Base-by-base conservation (phyloP, 2,329 filamentous ascomycete genomes). In the Macrophomina phaseolina region DNA sequence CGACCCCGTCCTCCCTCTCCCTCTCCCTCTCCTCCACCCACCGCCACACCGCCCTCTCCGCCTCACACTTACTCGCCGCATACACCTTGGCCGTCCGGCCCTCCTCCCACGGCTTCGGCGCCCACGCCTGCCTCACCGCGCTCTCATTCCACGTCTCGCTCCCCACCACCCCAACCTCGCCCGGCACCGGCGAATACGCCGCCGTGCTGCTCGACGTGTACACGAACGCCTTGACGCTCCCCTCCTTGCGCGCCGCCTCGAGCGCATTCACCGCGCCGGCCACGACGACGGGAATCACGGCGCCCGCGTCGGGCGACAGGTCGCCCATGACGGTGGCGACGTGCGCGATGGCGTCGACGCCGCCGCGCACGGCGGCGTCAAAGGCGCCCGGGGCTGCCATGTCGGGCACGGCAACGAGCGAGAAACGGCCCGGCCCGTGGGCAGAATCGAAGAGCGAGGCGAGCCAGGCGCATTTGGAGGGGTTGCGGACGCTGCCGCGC, bases 1-100 rank as follows among this genome's bases (percentile, higher is more conserved):
- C 38, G 0, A 82, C 80, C 0, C 65, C 38, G 0, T 81, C 80
- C 14, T 81, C 79, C 9, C 80, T 76, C 49, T 82, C 77, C 48
- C 82, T 80, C 14, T 81, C 79, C 9, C 80, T 76, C 51, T 82
- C 77, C 49, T 78, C 70, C 28, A 83, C 71, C 70, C 80, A 85
- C 48, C 80, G 79, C 81, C 82, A 84, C 12, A 82, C 72, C 6
- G 78, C 78, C 34, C 79, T 78, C 71, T 86, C 84, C 0, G 76
- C 78, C 67, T 81, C 77, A 0, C 77, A 79, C 69, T 86, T 86
- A 58, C 78, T 79, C 1, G 82, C 83, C 0, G 76, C 74, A 66
- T 86, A 86, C 1, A 82, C 73, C 11, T 71, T 70, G 58, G 71
- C 71, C 14, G 63, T 67, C 30, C 72, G 63, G 0, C 65, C 46